These are phyloP conservation scores for Seiridium cupressi DNA, from an alignment of 2,329 filamentous ascomycete species.

Conservation along the genomic window DNA sequence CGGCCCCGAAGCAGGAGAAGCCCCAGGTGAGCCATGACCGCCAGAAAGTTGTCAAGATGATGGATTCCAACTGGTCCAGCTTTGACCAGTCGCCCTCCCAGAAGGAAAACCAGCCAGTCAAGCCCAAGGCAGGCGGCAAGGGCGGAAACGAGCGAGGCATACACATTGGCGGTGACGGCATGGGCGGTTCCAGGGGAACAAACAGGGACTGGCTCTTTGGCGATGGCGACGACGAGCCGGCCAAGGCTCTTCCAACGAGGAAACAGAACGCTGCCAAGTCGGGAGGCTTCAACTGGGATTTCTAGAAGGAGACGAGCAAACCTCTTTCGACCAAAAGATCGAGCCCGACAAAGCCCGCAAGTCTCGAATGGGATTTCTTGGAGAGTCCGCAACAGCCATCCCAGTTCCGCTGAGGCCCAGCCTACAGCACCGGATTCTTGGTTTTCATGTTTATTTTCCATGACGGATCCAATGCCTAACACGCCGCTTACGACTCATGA, in stretches of 20 bases:
- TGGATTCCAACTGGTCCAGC: slow-evolving; percentile 62
- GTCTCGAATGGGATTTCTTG: background rate
- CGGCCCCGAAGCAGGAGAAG: slow-evolving; percentile 41
- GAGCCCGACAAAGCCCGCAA: background rate
- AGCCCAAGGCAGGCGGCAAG: slow-evolving; percentile 19
- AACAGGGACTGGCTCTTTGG: slow-evolving; percentile 59
- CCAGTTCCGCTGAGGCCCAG: slow-evolving; percentile 12
- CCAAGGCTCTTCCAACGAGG: slow-evolving; percentile 35
- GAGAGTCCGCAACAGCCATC: background rate
- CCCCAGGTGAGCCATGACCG: slow-evolving; percentile 55
- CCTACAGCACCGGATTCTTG: background rate
- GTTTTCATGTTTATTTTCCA: background rate
- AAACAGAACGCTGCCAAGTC: slow-evolving; percentile 27
- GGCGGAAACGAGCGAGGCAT: slow-evolving; percentile 37
- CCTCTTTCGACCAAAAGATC: background rate
- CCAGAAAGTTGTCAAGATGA: slow-evolving; percentile 70
- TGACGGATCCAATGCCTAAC: background rate
- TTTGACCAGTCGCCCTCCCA: slow-evolving; percentile 56
- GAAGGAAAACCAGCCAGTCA: slow-evolving; percentile 47
- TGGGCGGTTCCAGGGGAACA: slow-evolving; percentile 59
- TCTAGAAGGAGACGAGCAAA: slow-evolving; percentile 23
- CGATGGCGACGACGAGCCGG: slow-evolving; percentile 46
- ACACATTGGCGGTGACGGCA: slow-evolving; percentile 59
- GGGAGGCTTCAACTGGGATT: slow-evolving; percentile 30
- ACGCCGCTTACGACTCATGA: background rate